phyloP scores from a whole-genome alignment of 1,139 yeast species.

The Candida anutae region DNA sequence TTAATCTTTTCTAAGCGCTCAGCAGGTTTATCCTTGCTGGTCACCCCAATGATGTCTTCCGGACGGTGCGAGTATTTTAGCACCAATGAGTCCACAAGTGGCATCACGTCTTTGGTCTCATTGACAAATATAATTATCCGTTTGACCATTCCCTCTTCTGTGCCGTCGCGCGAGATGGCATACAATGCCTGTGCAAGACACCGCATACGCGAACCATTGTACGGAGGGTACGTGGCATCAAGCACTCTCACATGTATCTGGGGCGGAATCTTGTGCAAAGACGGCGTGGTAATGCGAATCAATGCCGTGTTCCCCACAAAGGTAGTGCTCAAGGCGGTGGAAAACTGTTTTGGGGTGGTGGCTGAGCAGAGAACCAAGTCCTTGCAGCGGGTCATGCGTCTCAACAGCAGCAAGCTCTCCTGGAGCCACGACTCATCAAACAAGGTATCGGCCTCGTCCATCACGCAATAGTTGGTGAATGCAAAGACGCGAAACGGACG shows the following conservation, averaged over 20 bases:
- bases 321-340: slow-evolving; percentile 47
- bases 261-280: slow-evolving; percentile 74
- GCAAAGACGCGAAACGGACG: slow-evolving; percentile 42
- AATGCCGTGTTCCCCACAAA: slow-evolving; percentile 55
- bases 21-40: slow-evolving; percentile 54
- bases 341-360: slow-evolving; percentile 77
- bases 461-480: slow-evolving; percentile 52
- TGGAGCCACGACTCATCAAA: slow-evolving; percentile 77
- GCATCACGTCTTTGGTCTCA: slow-evolving; percentile 54
- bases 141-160: slow-evolving; percentile 70
- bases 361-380: slow-evolving; percentile 81
- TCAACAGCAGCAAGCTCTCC: slow-evolving; percentile 55
- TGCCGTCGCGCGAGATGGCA: slow-evolving; percentile 77
- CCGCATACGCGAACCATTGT: slow-evolving; percentile 72
- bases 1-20: slow-evolving; percentile 51
- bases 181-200: slow-evolving; percentile 85
- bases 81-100: slow-evolving; percentile 47
- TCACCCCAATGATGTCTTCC: slow-evolving; percentile 47
- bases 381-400: slow-evolving; percentile 43
- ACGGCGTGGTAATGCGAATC: slow-evolving; percentile 65
- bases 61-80: slow-evolving; percentile 47
- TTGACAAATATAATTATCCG: slow-evolving; percentile 86
- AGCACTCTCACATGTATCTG: slow-evolving; percentile 65
- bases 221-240: slow-evolving; percentile 70
- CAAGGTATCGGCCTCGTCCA: slow-evolving; percentile 95